These are phyloP conservation scores for Candida silvicultrix DNA, from an alignment of 805 yeast genomes.

Conservation along the genomic window DNA sequence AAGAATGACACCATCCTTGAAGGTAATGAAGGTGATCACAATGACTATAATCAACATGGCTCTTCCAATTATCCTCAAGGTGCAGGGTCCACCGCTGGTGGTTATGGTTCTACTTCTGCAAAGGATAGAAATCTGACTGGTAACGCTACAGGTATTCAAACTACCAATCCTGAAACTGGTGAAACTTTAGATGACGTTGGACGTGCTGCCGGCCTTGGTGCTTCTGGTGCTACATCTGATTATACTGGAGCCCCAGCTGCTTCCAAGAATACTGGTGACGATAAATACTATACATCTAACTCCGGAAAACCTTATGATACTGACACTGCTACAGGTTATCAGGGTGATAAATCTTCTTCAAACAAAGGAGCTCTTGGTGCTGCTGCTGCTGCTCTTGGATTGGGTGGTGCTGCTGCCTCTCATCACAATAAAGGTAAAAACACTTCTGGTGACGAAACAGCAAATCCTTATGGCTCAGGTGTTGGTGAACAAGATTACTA, in stretches of 20 bases:
- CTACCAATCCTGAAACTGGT: not conserved
- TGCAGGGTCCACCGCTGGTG: not conserved
- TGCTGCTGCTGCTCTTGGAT: slow-evolving; percentile 8
- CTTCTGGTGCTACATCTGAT: slow-evolving; percentile 7
- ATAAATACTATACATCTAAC: not conserved
- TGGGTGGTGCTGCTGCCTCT: slow-evolving; percentile 4
- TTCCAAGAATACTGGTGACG: not conserved
- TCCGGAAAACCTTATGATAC: not conserved
- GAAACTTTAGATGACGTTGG: slow-evolving; percentile 7
- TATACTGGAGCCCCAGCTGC: not conserved
- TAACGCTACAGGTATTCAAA: not conserved
- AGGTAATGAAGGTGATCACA: not conserved
- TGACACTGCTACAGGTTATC: not conserved
- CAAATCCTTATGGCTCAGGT: slow-evolving; percentile 1
- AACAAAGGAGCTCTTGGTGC: not conserved
- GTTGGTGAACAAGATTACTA: not conserved
- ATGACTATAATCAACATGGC: not conserved
- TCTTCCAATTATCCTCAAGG: not conserved
- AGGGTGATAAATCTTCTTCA: not conserved
- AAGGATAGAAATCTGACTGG: not conserved
- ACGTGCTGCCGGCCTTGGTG: slow-evolving; percentile 8
- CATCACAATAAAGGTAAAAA: not conserved
- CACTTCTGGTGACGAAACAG: not conserved
- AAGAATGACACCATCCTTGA: slow-evolving; percentile 1
- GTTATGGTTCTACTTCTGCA: not conserved